Evolutionary conservation across 257 asterid species (phyloP).

Genomic region (Knoxia roxburghii): DNA sequence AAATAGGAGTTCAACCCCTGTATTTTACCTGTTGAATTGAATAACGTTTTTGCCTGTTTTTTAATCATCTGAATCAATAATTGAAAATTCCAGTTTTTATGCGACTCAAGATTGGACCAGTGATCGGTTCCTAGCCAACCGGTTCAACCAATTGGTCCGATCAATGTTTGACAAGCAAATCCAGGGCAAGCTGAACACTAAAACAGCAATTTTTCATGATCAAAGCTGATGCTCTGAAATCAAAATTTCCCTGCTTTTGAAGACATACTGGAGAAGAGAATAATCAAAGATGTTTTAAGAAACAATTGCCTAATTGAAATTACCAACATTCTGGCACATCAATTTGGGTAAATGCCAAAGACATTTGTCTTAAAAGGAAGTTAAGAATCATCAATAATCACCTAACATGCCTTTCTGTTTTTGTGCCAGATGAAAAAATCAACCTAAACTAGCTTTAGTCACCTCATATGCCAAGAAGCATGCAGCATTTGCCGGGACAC

Average conservation of each 20-base stretch:
- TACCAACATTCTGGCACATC: background rate
- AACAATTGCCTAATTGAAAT: background rate
- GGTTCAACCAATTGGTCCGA: too few species aligned
- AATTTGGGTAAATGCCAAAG: conserved; percentile 1
- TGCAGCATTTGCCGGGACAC: conserved; percentile 86
- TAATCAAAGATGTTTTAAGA: background rate
- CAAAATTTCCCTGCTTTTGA: background rate
- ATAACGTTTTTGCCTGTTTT: too few species aligned
- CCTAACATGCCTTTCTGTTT: background rate
- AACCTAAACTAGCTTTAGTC: conserved; percentile 66
- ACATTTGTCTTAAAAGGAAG: background rate
- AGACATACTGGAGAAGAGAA: background rate
- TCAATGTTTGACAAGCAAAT: too few species aligned
- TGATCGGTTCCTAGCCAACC: too few species aligned
- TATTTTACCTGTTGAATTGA: too few species aligned
- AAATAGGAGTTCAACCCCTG: too few species aligned
- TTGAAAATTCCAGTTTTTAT: too few species aligned
- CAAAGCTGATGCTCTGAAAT: background rate
- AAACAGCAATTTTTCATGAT: background rate
- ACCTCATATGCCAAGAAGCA: conserved; percentile 86
- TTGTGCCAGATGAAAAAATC: conserved; percentile 19
- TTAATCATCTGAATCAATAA: too few species aligned
- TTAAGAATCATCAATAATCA: background rate
- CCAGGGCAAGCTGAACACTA: too few species aligned
- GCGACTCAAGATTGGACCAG: too few species aligned